Evolutionary conservation across 345 rosid species (phyloP), one percentile per base, ranked within the genome.

Genomic region (Gossypium anomalum): DNA sequence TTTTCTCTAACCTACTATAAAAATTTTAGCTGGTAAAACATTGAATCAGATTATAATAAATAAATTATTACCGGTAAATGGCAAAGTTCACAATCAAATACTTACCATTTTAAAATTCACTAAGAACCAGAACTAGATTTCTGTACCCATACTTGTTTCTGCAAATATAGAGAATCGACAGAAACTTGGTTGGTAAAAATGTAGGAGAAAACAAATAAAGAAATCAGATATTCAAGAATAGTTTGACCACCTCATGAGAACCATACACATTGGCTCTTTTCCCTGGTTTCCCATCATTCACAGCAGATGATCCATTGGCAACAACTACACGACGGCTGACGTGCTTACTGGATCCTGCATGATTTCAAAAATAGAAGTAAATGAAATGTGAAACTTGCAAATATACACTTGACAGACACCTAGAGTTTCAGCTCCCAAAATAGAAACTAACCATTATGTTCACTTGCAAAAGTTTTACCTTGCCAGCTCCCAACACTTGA

Each of bases 91-190:
- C 7, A 67, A 63, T 19, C 13, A 65, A 70, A 51, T 34, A 23
- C 83, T 76, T 76, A 81, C 88, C 85, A 71, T 76, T 75, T 76
- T 51, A 23, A 66, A 76, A 22, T 49, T 72, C 76, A 48, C 78
- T 80, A 84, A 72, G 83, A 75, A 70, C 85, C 88, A 17, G 86
- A 83, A 77, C 83, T 76, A 19, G 87, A 82, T 83, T 88, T 88
- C 76, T 86, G 92, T 73, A 88, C 92, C 92, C 92, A 88, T 8
- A 88, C 84, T 80, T 82, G 89, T 79, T 86, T 88, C 92, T 88
- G 83, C 79, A 79, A 75, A 70, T 49, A 59, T 47, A 78, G 25
- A 16, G 15, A 71, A 53, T 2, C n/a, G 7, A 70, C 13, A 51
- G 34, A 71, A 22, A 7, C 27, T 66, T 10, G 66, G 59, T 63